Base-by-base conservation (phyloP, 75 land plant species). In the Sequoia sempervirens region DNA sequence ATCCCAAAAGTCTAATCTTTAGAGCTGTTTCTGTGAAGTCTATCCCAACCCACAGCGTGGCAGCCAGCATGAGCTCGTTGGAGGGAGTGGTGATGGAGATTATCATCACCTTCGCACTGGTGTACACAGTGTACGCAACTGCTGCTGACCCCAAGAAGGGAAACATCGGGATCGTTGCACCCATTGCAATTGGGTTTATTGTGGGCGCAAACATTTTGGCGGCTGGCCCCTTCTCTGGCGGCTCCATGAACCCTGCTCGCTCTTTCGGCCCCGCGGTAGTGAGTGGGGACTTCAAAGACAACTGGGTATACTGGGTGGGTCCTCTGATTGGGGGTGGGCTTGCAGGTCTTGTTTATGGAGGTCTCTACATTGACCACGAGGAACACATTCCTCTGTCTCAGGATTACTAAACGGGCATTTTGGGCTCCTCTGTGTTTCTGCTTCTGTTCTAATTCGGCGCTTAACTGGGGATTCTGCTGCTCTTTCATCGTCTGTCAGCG, bases 221-320 rank as follows among this genome's bases (percentile, higher is more conserved):
- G 26, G 94, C 91, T 61, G 96, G 91, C n/a, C 93, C 96, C 18
- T 94, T 92, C 90, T 86, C 88, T 74, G 96, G 96, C 75, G 96
- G 91, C 5, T 91, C 93, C 69, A 92, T 92, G 94, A 94, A 94
- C 84, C 96, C 96, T 12, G 96, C 91, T 36, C 89, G 96, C n/a
- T 91, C 93, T 37, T 92, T 94, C 43, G 96, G 96, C 45, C 96
- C 94, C 0, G 94, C 94, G 0, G 85, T 92, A 1, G 92, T 84
- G 38, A 85, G 83, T 47, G 86, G 88, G 17, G 86, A 92, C 89
- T 92, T 85, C 78, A 45, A 75, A 52, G 85, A 87, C 88, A 88
- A 91, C 83, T 94, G 96, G 96, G 82, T 94, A 45, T 94, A 92
- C 90, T 94, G 96, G 96, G 91, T 91, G 17, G 96, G 96, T 11